A percentile compares a stretch with the other conserved stretches of the same genome.
phyloP scores from a whole-genome alignment of 2,329 filamentous ascomycete genomes.

The Diaporthe capsici region DNA sequence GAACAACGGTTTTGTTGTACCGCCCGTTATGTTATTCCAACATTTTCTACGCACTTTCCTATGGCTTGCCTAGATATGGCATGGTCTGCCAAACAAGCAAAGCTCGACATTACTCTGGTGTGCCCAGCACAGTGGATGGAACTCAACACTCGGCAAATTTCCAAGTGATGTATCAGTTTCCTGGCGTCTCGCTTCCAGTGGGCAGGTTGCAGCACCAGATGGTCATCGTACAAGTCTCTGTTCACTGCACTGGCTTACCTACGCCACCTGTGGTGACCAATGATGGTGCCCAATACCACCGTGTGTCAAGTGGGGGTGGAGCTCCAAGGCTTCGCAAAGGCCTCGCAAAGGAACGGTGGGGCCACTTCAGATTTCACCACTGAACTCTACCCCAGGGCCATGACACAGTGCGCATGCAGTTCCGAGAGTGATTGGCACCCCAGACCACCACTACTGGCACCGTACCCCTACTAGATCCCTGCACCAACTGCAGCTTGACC shows the following conservation, averaged over 20 bases:
- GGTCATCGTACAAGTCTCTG: background rate
- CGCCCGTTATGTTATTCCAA: too few species aligned
- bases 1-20: too few species aligned
- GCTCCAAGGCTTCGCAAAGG: background rate
- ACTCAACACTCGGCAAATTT: too few species aligned
- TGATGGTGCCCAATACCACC: background rate
- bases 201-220: background rate
- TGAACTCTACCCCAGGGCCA: background rate
- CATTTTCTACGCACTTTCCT: too few species aligned
- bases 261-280: background rate
- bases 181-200: background rate
- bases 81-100: too few species aligned
- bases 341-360: background rate
- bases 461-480: constrained; percentile 1
- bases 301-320: background rate
- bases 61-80: too few species aligned
- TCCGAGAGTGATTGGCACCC: background rate
- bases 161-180: too few species aligned
- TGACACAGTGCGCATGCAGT: constrained; percentile 13
- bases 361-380: constrained; percentile 6
- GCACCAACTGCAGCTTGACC: constrained; percentile 8
- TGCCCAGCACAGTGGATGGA: too few species aligned
- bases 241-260: too few species aligned
- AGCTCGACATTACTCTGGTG: too few species aligned
- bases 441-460: background rate